These are phyloP conservation scores for Russula ochroleuca DNA, from an alignment of 768 basidiomycete genomes.

Conservation along the genomic window DNA sequence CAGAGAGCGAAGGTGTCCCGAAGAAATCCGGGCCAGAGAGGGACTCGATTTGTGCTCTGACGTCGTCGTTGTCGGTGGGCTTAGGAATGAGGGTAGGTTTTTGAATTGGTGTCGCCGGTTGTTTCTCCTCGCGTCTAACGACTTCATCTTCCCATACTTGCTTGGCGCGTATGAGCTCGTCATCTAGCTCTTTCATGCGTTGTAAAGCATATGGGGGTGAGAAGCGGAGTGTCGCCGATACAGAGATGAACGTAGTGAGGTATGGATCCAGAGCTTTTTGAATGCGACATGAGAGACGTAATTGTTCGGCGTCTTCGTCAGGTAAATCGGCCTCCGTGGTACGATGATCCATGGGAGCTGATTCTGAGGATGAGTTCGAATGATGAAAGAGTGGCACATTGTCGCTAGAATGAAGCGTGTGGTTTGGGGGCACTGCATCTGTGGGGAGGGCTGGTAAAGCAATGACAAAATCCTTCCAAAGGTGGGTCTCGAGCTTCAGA, in stretches of 20 bases:
- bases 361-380: neutral
- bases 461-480: constrained; percentile 89
- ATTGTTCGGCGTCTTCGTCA: constrained; percentile 67
- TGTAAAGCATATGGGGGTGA: constrained; percentile 86
- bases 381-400: constrained; percentile 4
- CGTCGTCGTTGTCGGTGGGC: constrained; percentile 40
- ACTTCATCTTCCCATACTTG: constrained; percentile 86
- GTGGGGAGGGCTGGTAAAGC: constrained; percentile 61
- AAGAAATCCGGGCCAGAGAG: constrained; percentile 38
- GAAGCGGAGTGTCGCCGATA: constrained; percentile 88
- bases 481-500: constrained; percentile 86
- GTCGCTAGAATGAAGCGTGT: constrained; percentile 9
- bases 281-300: constrained; percentile 69
- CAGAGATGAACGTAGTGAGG: constrained; percentile 81
- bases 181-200: constrained; percentile 85
- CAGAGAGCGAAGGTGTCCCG: constrained; percentile 40
- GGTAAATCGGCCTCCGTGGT: constrained; percentile 39
- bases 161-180: constrained; percentile 63
- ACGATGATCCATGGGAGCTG: neutral
- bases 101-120: constrained; percentile 30
- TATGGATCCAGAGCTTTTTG: constrained; percentile 82
- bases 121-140: constrained; percentile 67
- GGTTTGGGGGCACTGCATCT: constrained; percentile 56
- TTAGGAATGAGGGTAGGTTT: constrained; percentile 23
- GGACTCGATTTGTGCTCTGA: constrained; percentile 65